Percentiles rank a stretch among this genome's conserved stretches.
Evolutionary conservation across 2,329 filamentous ascomycete species (phyloP).

Genomic region (Daldinia sp.): DNA sequence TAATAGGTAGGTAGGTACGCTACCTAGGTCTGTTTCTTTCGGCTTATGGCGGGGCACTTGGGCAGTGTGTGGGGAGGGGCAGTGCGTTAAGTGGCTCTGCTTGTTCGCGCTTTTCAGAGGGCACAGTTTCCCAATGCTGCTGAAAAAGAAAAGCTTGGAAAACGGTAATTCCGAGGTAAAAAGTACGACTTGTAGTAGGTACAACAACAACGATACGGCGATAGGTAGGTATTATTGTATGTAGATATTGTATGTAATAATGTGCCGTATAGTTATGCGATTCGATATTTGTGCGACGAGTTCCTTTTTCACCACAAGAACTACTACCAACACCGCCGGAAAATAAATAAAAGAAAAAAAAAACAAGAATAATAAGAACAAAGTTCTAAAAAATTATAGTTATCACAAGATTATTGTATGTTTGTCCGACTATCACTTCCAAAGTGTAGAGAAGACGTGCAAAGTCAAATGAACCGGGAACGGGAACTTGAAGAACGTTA

Average conservation of each 20-base stretch:
- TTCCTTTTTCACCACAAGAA: constrained; percentile 14
- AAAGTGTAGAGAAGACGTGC: constrained; percentile 9
- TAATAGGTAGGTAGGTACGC: constrained; percentile 1
- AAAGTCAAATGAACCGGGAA: constrained; percentile 6
- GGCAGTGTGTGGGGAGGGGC: constrained; percentile 7
- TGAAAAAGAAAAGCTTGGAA: constrained; percentile 11
- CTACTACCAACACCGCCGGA: background rate
- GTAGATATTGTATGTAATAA: background rate
- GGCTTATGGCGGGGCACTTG: background rate
- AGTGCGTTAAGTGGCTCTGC: constrained; percentile 12
- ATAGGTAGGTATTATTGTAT: background rate
- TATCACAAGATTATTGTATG: constrained; percentile 8
- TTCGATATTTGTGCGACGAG: constrained; percentile 18
- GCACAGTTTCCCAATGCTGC: background rate
- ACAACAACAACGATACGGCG: background rate
- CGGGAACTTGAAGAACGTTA: constrained; percentile 28
- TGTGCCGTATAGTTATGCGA: constrained; percentile 7
- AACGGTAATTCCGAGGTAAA: constrained; percentile 6
- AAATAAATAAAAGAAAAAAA: constrained; percentile 5
- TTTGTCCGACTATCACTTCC: constrained; percentile 21
- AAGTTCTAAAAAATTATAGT: constrained; percentile 18
- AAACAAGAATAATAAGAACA: constrained; percentile 7
- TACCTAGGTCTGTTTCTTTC: background rate
- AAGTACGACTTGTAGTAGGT: background rate
- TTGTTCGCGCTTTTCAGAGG: background rate